Evolutionary conservation across 495 filamentous ascomycete species (phyloP).

Genomic region (Aspergillus bertholletiae): DNA sequence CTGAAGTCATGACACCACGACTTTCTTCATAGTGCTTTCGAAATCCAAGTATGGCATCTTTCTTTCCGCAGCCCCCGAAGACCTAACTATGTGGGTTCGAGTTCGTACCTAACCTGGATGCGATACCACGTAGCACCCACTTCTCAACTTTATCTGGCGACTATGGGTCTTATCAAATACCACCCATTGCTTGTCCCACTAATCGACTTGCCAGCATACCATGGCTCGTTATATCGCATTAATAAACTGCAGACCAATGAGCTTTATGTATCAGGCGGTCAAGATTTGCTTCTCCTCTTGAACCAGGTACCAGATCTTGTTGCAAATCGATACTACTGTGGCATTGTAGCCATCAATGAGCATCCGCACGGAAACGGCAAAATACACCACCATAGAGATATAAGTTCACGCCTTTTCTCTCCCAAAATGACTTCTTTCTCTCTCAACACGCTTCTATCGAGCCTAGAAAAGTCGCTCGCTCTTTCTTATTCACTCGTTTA

Average conservation of each 20-base stretch:
- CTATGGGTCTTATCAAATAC: background rate
- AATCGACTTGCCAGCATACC: constrained; percentile 19
- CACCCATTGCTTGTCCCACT: constrained; percentile 8
- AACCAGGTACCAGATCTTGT: constrained; percentile 6
- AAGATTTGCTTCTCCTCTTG: constrained; percentile 17
- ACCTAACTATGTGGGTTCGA: constrained; percentile 14
- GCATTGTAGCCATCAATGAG: constrained; percentile 14
- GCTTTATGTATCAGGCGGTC: background rate
- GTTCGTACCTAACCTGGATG: constrained; percentile 22
- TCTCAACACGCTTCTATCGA: constrained; percentile 10
- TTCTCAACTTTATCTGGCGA: constrained; percentile 12
- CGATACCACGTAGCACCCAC: constrained; percentile 32
- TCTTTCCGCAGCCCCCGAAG: background rate
- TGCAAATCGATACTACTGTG: constrained; percentile 29
- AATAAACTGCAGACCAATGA: background rate
- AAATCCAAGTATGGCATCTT: background rate
- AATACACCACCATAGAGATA: constrained; percentile 21
- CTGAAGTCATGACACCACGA: constrained; percentile 13
- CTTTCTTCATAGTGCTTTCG: background rate
- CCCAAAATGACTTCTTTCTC: constrained; percentile 5
- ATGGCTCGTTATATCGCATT: constrained; percentile 9
- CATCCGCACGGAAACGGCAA: constrained; percentile 14
- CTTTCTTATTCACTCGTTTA: constrained; percentile 38
- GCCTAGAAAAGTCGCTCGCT: constrained; percentile 22
- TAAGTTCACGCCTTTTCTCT: constrained; percentile 22